phyloP scores from a whole-genome alignment of 1,139 yeast genomes.

The Candida sojae region DNA sequence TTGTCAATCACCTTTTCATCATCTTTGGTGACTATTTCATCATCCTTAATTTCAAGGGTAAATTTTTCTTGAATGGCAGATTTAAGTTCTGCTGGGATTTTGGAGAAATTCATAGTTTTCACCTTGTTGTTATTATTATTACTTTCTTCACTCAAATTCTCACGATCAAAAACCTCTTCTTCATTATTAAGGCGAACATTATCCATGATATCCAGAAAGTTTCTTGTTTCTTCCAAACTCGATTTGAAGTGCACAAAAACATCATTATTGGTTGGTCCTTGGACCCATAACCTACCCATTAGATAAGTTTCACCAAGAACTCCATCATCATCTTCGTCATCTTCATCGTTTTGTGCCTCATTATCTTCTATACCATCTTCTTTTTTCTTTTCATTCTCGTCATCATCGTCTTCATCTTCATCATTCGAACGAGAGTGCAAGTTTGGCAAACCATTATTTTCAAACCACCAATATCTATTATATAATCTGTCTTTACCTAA shows the following conservation, averaged over 20 bases:
- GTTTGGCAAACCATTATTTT: conserved; percentile 76
- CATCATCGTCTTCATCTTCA: conserved; percentile 42
- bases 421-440: conserved; percentile 42
- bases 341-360: conserved; percentile 22
- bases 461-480: conserved; percentile 97
- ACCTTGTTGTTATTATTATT: conserved; percentile 8
- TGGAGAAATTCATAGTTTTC: conserved; percentile 19
- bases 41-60: conserved; percentile 19
- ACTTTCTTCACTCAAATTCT: conserved; percentile 16
- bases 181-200: background rate
- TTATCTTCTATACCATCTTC: conserved; percentile 29
- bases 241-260: conserved; percentile 26
- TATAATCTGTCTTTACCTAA: conserved; percentile 83
- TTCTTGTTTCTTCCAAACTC: conserved; percentile 6
- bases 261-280: conserved; percentile 83
- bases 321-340: conserved; percentile 41
- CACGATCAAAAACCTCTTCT: conserved; percentile 11
- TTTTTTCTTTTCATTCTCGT: conserved; percentile 28
- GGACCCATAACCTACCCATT: conserved; percentile 91
- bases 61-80: conserved; percentile 19
- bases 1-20: conserved; percentile 32
- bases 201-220: conserved; percentile 6
- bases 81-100: conserved; percentile 21
- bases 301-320: conserved; percentile 61
- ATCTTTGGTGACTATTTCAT: conserved; percentile 17